phyloP scores from a whole-genome alignment of 2,329 filamentous ascomycete species.

The Venturia effusa region DNA sequence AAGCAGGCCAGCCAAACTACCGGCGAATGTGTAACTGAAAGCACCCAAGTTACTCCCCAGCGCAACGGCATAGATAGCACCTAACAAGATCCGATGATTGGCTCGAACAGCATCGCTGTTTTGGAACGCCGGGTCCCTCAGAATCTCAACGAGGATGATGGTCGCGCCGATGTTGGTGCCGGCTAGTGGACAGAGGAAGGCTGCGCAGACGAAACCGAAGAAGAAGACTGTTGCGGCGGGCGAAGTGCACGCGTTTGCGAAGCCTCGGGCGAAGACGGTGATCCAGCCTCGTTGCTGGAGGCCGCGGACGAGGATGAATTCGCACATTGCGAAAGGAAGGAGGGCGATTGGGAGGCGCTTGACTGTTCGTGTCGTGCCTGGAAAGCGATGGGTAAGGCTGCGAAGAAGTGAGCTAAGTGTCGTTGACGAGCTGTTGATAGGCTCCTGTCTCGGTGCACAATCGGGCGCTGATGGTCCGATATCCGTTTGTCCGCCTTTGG shows the following conservation, averaged over 20 bases:
- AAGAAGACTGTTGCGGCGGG: not conserved
- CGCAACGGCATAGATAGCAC: not conserved
- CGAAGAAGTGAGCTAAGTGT: not conserved
- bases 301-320: slow-evolving; percentile 1
- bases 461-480: not conserved
- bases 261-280: not conserved
- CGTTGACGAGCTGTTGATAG: not conserved
- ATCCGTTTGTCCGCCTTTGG: not conserved
- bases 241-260: not conserved
- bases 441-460: not conserved
- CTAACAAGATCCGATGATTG: not conserved
- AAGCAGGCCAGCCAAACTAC: not conserved
- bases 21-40: not conserved
- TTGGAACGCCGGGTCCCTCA: not conserved
- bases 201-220: not conserved
- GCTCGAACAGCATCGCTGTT: not conserved
- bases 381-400: not conserved
- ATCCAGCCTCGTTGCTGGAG: slow-evolving; percentile 1
- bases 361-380: not conserved
- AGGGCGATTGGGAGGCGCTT: not conserved
- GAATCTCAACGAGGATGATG: slow-evolving; percentile 1
- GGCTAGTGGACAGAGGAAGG: not conserved
- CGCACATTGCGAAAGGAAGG: slow-evolving; percentile 2
- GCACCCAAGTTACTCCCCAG: not conserved
- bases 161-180: slow-evolving; percentile 2